phyloP scores from a whole-genome alignment of 129 eudicot genomes.

The Silybum marianum region DNA sequence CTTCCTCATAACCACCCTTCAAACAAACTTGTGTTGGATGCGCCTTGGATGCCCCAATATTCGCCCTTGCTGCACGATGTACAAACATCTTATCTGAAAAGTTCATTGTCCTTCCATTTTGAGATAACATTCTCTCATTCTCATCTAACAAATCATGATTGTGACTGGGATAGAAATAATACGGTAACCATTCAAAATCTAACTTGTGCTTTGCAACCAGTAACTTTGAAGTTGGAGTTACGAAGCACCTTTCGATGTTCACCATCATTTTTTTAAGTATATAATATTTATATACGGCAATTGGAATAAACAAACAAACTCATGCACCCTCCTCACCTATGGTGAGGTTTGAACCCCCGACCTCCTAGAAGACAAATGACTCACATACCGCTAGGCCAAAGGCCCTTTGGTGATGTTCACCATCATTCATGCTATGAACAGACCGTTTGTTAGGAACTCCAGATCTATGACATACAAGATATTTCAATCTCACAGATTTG shows the following conservation, averaged over 20 bases:
- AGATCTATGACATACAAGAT: background rate
- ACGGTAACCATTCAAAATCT: background rate
- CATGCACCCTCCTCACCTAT: too few relatives aligned
- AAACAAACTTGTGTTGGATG: background rate
- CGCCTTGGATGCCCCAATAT: background rate
- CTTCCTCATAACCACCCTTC: conserved; percentile 3
- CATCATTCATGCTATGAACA: background rate
- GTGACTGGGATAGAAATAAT: background rate
- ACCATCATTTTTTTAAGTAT: too few relatives aligned
- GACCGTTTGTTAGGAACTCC: background rate
- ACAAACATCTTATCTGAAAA: background rate
- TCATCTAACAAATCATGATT: background rate
- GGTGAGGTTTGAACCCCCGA: too few relatives aligned
- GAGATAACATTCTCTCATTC: background rate
- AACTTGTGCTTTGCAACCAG: background rate
- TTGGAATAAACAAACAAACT: too few relatives aligned
- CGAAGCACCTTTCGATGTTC: background rate
- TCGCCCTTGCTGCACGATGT: background rate
- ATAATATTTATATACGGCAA: too few relatives aligned
- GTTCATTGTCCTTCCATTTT: background rate
- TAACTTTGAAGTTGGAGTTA: background rate
- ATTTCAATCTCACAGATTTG: background rate
- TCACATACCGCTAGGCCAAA: too few relatives aligned
- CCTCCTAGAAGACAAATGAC: too few relatives aligned
- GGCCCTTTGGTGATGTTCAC: background rate